phyloP scores from a whole-genome alignment of 2,329 filamentous ascomycete genomes.

The Neospermospora avenae region DNA sequence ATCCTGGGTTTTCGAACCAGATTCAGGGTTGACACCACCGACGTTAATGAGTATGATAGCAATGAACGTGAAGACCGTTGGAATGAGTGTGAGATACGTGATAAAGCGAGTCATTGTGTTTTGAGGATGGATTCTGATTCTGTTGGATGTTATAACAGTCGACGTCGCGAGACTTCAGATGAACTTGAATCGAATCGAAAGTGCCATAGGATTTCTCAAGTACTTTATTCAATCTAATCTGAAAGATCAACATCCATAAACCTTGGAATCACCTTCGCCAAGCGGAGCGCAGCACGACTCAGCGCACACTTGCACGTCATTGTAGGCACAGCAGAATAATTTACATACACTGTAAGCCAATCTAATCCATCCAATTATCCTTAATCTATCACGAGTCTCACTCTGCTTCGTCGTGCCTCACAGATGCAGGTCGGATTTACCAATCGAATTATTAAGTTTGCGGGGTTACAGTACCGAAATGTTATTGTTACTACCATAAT shows the following conservation, averaged over 20 bases:
- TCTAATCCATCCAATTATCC: not conserved
- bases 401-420: not conserved
- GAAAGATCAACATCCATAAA: not conserved
- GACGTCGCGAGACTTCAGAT: not conserved
- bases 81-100: not conserved
- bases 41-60: slow-evolving; percentile 1
- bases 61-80: slow-evolving; percentile 1
- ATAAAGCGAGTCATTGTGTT: not conserved
- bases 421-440: not conserved
- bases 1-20: not conserved
- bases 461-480: too few relatives aligned
- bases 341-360: not conserved
- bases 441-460: not conserved
- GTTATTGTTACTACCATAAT: too few relatives aligned
- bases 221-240: not conserved
- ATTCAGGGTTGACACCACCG: not conserved
- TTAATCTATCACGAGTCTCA: not conserved
- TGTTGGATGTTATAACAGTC: not conserved
- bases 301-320: not conserved
- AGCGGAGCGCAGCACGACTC: not conserved
- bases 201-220: not conserved
- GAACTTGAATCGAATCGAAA: not conserved
- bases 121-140: not conserved
- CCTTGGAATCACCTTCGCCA: not conserved
- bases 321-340: not conserved